These are phyloP conservation scores for Grosmannia penicillata DNA, from an alignment of 2,329 filamentous ascomycete genomes.

Conservation along the genomic window DNA sequence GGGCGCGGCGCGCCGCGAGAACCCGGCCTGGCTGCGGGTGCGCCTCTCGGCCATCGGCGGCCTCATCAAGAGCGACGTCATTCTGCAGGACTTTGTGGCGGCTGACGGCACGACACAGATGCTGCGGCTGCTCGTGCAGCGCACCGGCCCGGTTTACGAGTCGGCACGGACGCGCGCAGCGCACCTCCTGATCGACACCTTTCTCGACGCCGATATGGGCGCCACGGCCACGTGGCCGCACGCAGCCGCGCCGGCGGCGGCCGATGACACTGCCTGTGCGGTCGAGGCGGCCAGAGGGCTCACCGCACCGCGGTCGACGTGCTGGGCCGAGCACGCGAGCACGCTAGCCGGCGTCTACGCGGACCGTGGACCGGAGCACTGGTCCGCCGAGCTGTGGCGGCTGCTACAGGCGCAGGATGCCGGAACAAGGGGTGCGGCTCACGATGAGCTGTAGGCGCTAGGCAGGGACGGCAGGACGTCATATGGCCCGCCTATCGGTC, in stretches of 20 bases:
- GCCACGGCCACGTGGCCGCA: constrained; percentile 44
- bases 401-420: constrained; percentile 3
- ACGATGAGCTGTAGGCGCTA: constrained; percentile 5
- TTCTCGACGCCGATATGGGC: constrained; percentile 51
- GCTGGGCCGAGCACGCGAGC: constrained; percentile 38
- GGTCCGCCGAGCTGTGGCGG: constrained; percentile 9
- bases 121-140: constrained; percentile 30
- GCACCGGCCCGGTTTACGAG: constrained; percentile 31
- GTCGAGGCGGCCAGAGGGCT: constrained; percentile 25
- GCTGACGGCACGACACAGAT: constrained; percentile 38
- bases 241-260: constrained; percentile 7
- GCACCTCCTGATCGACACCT: constrained; percentile 47
- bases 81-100: constrained; percentile 40
- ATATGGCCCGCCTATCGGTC: no score
- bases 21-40: constrained; percentile 17
- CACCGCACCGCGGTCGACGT: no score
- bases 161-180: constrained; percentile 37
- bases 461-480: no score
- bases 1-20: neutral
- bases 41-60: constrained; percentile 38
- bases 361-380: constrained; percentile 16
- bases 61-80: constrained; percentile 36
- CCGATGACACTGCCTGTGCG: constrained; percentile 10
- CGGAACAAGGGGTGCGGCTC: constrained; percentile 3
- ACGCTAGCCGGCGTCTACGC: constrained; percentile 21